Percentiles rank a stretch among this genome's conserved stretches.
Evolutionary conservation across 805 yeast species (phyloP).

Genomic region (Barnettozyma vustinii): DNA sequence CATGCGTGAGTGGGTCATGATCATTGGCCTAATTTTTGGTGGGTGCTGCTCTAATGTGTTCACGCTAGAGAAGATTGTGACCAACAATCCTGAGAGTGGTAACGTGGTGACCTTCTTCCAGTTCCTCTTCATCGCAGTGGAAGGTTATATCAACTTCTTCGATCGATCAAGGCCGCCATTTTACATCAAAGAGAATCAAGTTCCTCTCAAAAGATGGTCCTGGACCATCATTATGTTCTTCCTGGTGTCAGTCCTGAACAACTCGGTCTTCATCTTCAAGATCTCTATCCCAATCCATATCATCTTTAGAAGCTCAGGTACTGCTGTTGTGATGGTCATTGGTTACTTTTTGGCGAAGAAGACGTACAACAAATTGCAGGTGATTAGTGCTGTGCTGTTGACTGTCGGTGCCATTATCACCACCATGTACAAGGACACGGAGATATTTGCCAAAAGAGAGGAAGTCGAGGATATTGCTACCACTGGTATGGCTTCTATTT

Average conservation of each 20-base stretch:
- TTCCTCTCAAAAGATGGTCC: slow-evolving; percentile 40
- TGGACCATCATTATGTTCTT: slow-evolving; percentile 46
- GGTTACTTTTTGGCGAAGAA: slow-evolving; percentile 44
- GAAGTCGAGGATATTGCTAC: slow-evolving; percentile 1
- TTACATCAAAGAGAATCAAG: slow-evolving; percentile 29
- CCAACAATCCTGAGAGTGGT: slow-evolving; percentile 34
- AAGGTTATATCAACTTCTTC: slow-evolving; percentile 33
- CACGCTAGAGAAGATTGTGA: slow-evolving; percentile 51
- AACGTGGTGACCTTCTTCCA: slow-evolving; percentile 52
- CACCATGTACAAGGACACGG: slow-evolving; percentile 28
- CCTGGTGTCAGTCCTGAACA: slow-evolving; percentile 45
- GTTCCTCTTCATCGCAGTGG: slow-evolving; percentile 45
- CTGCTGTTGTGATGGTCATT: slow-evolving; percentile 51
- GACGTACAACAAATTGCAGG: slow-evolving; percentile 39
- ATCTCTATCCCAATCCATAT: slow-evolving; percentile 64
- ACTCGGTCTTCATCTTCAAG: slow-evolving; percentile 48
- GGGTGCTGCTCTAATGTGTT: slow-evolving; percentile 70
- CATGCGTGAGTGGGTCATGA: slow-evolving; percentile 14
- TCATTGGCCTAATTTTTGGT: slow-evolving; percentile 42
- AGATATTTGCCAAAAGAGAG: slow-evolving; percentile 19
- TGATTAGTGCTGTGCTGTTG: slow-evolving; percentile 43
- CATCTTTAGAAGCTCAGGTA: slow-evolving; percentile 56
- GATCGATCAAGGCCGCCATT: slow-evolving; percentile 26
- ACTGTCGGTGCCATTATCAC: slow-evolving; percentile 50
- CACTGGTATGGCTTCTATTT: slow-evolving; percentile 4